A percentile compares a stretch with the other conserved stretches of the same genome.
These are phyloP conservation scores for Drechslerella coelobrocha DNA, from an alignment of 2,329 filamentous ascomycete genomes.

Conservation along the genomic window DNA sequence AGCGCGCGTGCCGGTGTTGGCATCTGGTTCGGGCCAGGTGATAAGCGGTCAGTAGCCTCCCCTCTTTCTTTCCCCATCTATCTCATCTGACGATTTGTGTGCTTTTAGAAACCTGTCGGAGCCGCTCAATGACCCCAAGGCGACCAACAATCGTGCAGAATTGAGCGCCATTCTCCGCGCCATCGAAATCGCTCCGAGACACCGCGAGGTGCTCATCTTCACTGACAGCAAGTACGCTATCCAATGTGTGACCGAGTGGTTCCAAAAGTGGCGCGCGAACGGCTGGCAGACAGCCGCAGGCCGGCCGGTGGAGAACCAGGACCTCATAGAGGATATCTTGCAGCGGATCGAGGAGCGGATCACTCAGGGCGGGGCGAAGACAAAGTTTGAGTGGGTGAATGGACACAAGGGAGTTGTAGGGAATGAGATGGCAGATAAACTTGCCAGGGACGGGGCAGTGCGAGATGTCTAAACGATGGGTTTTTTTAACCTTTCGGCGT, in stretches of 20 bases:
- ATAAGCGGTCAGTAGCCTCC: conserved; percentile 62
- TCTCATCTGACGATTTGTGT: conserved; percentile 37
- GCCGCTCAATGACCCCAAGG: conserved; percentile 72
- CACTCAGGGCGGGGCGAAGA: conserved; percentile 66
- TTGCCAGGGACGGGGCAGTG: conserved; percentile 43
- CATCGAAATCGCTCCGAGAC: conserved; percentile 73
- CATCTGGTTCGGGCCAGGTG: conserved; percentile 68
- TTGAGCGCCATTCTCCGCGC: conserved; percentile 85
- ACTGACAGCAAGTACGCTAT: conserved; percentile 93
- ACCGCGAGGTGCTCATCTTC: conserved; percentile 75
- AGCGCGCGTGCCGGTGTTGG: conserved; percentile 69
- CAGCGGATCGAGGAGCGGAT: conserved; percentile 72
- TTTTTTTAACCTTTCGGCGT: neutral
- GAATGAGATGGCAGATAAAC: conserved; percentile 48
- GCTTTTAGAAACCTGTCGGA: conserved; percentile 71
- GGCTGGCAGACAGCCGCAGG: conserved; percentile 77
- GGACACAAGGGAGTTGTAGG: conserved; percentile 69
- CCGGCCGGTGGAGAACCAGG: conserved; percentile 81
- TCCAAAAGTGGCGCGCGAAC: conserved; percentile 74
- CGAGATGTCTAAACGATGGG: conserved; percentile 13
- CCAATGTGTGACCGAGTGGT: conserved; percentile 87
- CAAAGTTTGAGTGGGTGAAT: conserved; percentile 85
- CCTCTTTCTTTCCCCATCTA: neutral
- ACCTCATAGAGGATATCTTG: conserved; percentile 77
- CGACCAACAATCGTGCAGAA: conserved; percentile 97